Evolutionary conservation across 2,329 filamentous ascomycete genomes (phyloP), one percentile per base, ranked within the genome.

Genomic region (Exophiala lecanii-corni): DNA sequence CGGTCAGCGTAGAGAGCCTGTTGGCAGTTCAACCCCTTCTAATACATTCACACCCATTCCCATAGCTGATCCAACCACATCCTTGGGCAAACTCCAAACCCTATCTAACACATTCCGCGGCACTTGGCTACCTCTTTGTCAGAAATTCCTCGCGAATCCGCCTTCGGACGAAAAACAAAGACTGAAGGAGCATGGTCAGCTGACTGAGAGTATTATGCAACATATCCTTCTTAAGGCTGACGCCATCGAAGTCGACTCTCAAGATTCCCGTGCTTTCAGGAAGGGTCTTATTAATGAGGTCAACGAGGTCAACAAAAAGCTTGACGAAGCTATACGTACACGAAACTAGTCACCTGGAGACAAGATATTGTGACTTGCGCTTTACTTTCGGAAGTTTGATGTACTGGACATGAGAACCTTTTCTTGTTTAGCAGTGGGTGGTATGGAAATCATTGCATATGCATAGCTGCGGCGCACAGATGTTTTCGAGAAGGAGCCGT

Each of bases 211-310:
- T 1, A 63, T 70, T 9, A 47, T 71, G 53, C 56, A 59, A 13
- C 66, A 71, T 51, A 58, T 71, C 12, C 55, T 69, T 36, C 45
- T 72, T 43, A 70, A 70, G 74, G 63, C 94, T 4, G 84, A 89
- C 56, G 78, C 85, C 5, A 68, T 96, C 9, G 83, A 92, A 52
- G 69, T 71, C 2, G 86, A 94, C 55, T 62, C 73, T 4, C 76
- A 80, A 48, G 72, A 81, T 4, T 60, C 74, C 38, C 66, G 71
- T 6, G 60, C 71, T 32, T 78, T 81, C 51, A 62, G 61, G 52
- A 68, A 61, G 45, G 62, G 59, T 5, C 55, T 72, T 26, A 63
- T 72, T 31, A 64, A 59, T 39, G 65, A 70, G 45, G 62, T 66
- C 7, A 66, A 72, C 51, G 55, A 50, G 13, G 51, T 59, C n/a